These are phyloP conservation scores for Lanmaoa pseudosensibilis DNA, from an alignment of 768 basidiomycete genomes.

Conservation along the genomic window DNA sequence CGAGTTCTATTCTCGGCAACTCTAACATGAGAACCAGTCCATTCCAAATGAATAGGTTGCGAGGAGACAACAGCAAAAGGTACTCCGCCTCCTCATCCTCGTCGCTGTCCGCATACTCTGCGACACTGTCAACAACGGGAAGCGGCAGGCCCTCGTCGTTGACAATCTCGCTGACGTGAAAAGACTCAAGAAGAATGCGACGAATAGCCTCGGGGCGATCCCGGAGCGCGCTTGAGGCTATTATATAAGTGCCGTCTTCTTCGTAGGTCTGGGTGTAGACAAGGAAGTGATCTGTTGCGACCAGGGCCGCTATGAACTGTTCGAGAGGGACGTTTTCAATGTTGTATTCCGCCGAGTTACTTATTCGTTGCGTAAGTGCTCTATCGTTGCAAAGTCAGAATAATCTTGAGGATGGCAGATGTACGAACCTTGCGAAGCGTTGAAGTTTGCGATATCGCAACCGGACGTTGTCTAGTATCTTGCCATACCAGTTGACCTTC, in stretches of 20 bases:
- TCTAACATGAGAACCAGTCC: conserved; percentile 81
- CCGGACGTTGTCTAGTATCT: conserved; percentile 90
- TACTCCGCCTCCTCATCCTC: conserved; percentile 67
- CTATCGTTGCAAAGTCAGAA: conserved; percentile 34
- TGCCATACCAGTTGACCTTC: conserved; percentile 85
- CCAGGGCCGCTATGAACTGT: conserved; percentile 75
- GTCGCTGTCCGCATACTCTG: conserved; percentile 46
- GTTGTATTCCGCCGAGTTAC: conserved; percentile 89
- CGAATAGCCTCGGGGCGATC: conserved; percentile 76
- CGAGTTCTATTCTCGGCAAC: conserved; percentile 75
- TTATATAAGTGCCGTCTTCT: conserved; percentile 88
- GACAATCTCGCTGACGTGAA: conserved; percentile 67
- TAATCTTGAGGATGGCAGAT: background rate
- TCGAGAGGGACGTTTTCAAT: conserved; percentile 74
- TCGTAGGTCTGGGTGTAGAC: conserved; percentile 88
- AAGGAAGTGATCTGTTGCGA: conserved; percentile 87
- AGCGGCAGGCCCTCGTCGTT: conserved; percentile 49
- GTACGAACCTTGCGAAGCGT: conserved; percentile 77
- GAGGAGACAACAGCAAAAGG: conserved; percentile 83
- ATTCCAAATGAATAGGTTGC: conserved; percentile 87
- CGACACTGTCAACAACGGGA: conserved; percentile 38
- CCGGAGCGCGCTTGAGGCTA: conserved; percentile 76
- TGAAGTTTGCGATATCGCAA: conserved; percentile 92
- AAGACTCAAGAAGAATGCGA: conserved; percentile 81
- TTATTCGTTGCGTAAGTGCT: conserved; percentile 80